Evolutionary conservation across 768 basidiomycete genomes (phyloP).

Genomic region (Mycena latifolia): DNA sequence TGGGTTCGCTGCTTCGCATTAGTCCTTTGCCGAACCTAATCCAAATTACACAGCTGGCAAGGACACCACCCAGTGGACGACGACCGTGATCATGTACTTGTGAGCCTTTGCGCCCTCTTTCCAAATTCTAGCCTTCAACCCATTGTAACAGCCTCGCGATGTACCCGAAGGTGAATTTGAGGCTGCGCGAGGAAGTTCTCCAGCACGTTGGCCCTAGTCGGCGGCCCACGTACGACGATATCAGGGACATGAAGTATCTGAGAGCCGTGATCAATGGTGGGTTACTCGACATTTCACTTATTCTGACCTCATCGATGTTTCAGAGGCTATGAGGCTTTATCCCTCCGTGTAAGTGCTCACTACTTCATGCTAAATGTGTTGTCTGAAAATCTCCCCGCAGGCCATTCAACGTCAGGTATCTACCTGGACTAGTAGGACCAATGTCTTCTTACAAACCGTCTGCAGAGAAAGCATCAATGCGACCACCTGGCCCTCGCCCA

Average conservation of each 20-base stretch:
- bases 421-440: not conserved
- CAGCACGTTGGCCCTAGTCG: slow-evolving; percentile 60
- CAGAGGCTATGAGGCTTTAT: slow-evolving; percentile 67
- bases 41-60: slow-evolving; percentile 31
- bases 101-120: not conserved
- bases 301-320: not conserved
- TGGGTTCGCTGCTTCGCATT: slow-evolving; percentile 43
- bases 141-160: slow-evolving; percentile 56
- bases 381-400: slow-evolving; percentile 36
- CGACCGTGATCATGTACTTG: slow-evolving; percentile 54
- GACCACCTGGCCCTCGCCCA: slow-evolving; percentile 60
- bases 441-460: slow-evolving; percentile 1
- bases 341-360: slow-evolving; percentile 60
- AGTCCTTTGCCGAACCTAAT: not conserved
- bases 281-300: not conserved
- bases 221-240: slow-evolving; percentile 66
- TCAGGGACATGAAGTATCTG: slow-evolving; percentile 73
- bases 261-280: slow-evolving; percentile 75
- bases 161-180: slow-evolving; percentile 59
- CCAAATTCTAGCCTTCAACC: not conserved
- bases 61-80: slow-evolving; percentile 45
- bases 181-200: slow-evolving; percentile 70
- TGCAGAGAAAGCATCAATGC: slow-evolving; percentile 60
- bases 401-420: slow-evolving; percentile 63
- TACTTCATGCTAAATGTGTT: not conserved